Evolutionary conservation across 1,139 yeast species (phyloP).

Genomic region (Yamadazyma sp.): DNA sequence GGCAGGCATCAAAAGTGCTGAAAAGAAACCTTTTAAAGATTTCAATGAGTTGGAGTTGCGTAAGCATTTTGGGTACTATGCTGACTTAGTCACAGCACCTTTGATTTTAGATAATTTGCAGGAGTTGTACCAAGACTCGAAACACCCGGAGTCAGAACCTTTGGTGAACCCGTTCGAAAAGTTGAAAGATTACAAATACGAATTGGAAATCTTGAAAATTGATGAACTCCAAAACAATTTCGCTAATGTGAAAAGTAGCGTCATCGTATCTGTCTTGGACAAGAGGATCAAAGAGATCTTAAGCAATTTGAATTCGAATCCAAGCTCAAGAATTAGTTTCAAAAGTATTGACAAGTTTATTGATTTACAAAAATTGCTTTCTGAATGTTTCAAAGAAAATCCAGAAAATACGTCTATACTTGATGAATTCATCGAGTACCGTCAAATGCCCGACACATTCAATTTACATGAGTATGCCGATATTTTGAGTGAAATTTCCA

Average conservation of each 20-base stretch:
- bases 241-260: slow-evolving; percentile 14
- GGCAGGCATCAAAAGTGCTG: slow-evolving; percentile 5
- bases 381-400: slow-evolving; percentile 22
- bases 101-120: slow-evolving; percentile 11
- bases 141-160: not conserved
- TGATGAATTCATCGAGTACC: slow-evolving; percentile 30
- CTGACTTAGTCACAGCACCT: slow-evolving; percentile 12
- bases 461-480: slow-evolving; percentile 31
- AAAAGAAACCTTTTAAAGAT: slow-evolving; percentile 11
- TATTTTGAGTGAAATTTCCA: slow-evolving; percentile 28
- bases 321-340: slow-evolving; percentile 16
- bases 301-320: slow-evolving; percentile 16
- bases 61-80: slow-evolving; percentile 14
- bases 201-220: slow-evolving; percentile 11
- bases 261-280: slow-evolving; percentile 20
- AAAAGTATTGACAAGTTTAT: slow-evolving; percentile 7
- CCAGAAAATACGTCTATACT: slow-evolving; percentile 28
- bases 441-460: slow-evolving; percentile 37
- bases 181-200: slow-evolving; percentile 10
- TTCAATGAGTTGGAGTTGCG: slow-evolving; percentile 9
- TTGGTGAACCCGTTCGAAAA: slow-evolving; percentile 1
- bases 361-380: slow-evolving; percentile 15
- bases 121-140: slow-evolving; percentile 5
- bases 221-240: slow-evolving; percentile 19
- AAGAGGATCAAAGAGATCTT: slow-evolving; percentile 21